Base-by-base conservation (phyloP, 2,329 filamentous ascomycete genomes). In the Scorias spongiosa region DNA sequence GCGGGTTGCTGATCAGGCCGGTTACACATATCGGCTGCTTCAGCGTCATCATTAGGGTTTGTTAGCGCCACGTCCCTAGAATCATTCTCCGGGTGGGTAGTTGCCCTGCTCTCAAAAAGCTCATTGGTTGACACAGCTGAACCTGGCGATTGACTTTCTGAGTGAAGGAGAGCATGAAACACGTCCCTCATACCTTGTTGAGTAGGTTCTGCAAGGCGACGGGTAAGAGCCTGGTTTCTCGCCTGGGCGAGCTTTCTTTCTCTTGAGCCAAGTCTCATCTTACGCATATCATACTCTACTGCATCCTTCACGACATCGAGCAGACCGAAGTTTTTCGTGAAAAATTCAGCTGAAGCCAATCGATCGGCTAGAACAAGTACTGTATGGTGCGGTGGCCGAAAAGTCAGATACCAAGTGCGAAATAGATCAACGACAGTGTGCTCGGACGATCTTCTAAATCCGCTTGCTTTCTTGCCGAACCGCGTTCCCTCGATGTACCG, bases 211-310 rank as follows among this genome's bases (percentile, higher is more conserved):
- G 12, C 4, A 37, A 17, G 34, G 34, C 9, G 12, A 17, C 4
- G 34, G 5, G 20, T 4, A 40, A 17, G 38, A 5, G 11, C 14
- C 3, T 10, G 14, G 11, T 5, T 18, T 40, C 20, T 14, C 11
- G 12, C 12, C 12, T 18, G 17, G 7, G 14, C 20, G 11, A 12
- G 11, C 38, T 17, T 10, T 40, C 14, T 28, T 18, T 40, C 38
- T 5, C 17, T 5, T 4, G 14, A 17, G 11, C 32, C 32, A 12
- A 15, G 32, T 12, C 38, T 12, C 12, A 18, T 18, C 11, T 50
- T 44, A 41, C 57, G 46, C 17, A 61, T 36, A 38, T 61, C 59
- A 34, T 52, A 54, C 1, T 44, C 50, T 32, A 56, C 50, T 9
- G 53, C 48, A 29, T 54, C 49, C 17, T 46, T 48, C 36, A 59